Evolutionary conservation across 805 yeast species (phyloP).

Genomic region (Saturnispora diversa): DNA sequence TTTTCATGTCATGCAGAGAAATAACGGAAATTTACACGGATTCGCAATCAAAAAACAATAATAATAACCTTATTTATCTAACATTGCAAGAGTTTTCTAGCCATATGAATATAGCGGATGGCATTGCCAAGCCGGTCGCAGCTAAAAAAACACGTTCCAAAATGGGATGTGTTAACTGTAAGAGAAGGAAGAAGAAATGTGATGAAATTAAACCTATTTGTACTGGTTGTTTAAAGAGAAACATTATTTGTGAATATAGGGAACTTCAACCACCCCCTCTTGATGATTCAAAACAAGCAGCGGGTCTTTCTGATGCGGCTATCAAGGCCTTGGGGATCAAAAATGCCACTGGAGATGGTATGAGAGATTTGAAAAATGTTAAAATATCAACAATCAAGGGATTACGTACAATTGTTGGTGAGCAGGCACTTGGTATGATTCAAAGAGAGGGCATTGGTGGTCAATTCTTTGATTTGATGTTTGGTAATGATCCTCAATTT

Average conservation of each 20-base stretch:
- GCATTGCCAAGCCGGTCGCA: background rate
- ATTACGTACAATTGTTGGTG: conserved; percentile 9
- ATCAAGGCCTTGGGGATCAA: conserved; percentile 8
- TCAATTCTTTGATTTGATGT: conserved; percentile 7
- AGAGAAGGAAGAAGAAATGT: conserved; percentile 27
- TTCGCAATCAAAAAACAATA: too few species aligned
- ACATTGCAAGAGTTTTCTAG: background rate
- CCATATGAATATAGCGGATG: background rate
- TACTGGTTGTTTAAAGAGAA: conserved; percentile 23
- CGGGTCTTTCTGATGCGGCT: conserved; percentile 7
- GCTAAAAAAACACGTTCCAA: conserved; percentile 17
- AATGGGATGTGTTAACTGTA: conserved; percentile 25
- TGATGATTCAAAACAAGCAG: background rate
- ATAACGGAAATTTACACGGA: too few species aligned
- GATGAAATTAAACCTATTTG: conserved; percentile 25
- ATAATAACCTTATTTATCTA: background rate
- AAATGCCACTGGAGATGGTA: conserved; percentile 10
- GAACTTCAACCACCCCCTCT: conserved; percentile 1
- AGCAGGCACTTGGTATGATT: conserved; percentile 7
- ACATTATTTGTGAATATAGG: conserved; percentile 18
- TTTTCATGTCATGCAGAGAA: too few species aligned
- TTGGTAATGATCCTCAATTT: conserved; percentile 14
- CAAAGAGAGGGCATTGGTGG: conserved; percentile 5
- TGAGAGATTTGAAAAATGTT: conserved; percentile 7
- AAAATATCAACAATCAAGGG: conserved; percentile 10